These are phyloP conservation scores for Debaryomyces sp. DNA, from an alignment of 1,139 yeast species.

Conservation along the genomic window DNA sequence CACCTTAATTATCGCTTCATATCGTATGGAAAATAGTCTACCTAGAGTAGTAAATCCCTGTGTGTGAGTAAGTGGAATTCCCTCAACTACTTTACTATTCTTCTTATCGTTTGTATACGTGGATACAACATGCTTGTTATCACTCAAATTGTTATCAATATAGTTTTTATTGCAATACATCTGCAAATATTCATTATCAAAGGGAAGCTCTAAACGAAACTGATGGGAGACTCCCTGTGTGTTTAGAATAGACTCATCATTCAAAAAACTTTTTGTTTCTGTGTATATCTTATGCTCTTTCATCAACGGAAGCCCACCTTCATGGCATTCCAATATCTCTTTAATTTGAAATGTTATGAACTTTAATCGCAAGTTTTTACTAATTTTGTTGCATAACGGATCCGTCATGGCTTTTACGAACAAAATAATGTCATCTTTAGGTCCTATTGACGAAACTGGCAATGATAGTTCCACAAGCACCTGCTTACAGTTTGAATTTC, in stretches of 20 bases:
- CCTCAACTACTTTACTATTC: conserved; percentile 34
- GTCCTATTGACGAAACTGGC: conserved; percentile 54
- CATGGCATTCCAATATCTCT: conserved; percentile 52
- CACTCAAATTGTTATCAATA: neutral
- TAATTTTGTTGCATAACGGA: conserved; percentile 33
- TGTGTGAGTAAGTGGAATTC: conserved; percentile 47
- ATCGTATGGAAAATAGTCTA: conserved; percentile 52
- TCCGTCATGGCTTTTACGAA: conserved; percentile 42
- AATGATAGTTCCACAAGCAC: conserved; percentile 44
- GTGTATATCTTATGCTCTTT: conserved; percentile 38
- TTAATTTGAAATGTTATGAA: conserved; percentile 50
- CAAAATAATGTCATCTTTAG: conserved; percentile 46
- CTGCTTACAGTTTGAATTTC: conserved; percentile 43
- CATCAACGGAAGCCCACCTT: conserved; percentile 48
- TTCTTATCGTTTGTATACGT: conserved; percentile 9
- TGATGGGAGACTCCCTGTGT: conserved; percentile 33
- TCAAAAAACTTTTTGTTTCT: conserved; percentile 27
- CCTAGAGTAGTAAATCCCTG: conserved; percentile 56
- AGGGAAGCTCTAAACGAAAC: conserved; percentile 38
- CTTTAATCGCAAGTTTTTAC: conserved; percentile 45
- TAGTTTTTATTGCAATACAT: conserved; percentile 19
- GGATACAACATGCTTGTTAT: neutral
- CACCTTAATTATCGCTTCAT: conserved; percentile 51
- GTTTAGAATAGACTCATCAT: conserved; percentile 24
- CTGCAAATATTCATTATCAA: conserved; percentile 39